Percentiles rank a stretch among this genome's conserved stretches.
These are phyloP conservation scores for Fraxinus dipetala DNA, from an alignment of 305 asterid genomes.

Conservation along the genomic window DNA sequence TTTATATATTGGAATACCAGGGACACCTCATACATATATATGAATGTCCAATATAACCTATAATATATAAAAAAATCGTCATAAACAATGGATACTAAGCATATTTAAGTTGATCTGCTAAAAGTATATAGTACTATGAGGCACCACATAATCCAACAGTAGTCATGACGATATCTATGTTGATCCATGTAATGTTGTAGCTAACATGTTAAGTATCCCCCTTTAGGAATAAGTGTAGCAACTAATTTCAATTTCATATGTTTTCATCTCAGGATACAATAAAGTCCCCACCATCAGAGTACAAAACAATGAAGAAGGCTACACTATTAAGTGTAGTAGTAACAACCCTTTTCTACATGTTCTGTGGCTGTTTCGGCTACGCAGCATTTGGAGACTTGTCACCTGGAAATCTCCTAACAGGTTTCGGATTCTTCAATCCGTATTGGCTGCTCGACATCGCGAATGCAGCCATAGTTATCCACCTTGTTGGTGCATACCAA, in stretches of 20 bases:
- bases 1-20: not conserved
- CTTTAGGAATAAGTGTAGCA: constrained; percentile 25
- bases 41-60: too few species aligned
- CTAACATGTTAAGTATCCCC: not conserved
- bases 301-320: constrained; percentile 6
- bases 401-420: not conserved
- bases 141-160: not conserved
- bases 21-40: not conserved
- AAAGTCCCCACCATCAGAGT: not conserved
- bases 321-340: not conserved
- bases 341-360: not conserved
- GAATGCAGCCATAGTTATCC: constrained; percentile 5
- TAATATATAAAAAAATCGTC: too few species aligned
- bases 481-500: constrained; percentile 9
- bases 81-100: not conserved
- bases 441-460: constrained; percentile 1
- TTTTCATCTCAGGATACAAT: not conserved
- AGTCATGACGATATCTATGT: not conserved
- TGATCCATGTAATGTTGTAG: not conserved
- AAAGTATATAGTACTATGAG: not conserved
- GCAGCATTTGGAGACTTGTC: constrained; percentile 5
- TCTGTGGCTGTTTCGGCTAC: constrained; percentile 6
- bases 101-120: not conserved
- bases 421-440: constrained; percentile 1
- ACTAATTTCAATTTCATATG: constrained; percentile 12